A percentile compares a stretch with the other conserved stretches of the same genome.
phyloP scores from a whole-genome alignment of 1,284 basidiomycete species.

The Singerocomus inundabilis region DNA sequence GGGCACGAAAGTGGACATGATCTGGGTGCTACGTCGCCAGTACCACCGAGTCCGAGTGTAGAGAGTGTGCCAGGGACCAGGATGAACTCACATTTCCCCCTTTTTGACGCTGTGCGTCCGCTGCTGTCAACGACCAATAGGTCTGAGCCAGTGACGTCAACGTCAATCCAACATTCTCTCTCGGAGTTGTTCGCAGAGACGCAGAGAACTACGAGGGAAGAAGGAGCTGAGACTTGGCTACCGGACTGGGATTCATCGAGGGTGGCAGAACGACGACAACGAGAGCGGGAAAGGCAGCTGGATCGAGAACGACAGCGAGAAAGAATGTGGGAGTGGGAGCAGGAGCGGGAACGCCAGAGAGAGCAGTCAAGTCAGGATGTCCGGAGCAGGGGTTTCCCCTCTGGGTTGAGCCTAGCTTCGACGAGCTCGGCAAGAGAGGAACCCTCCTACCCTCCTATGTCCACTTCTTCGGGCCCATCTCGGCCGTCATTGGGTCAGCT shows the following conservation, averaged over 20 bases:
- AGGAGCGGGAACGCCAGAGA: conserved; percentile 21
- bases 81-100: conserved; percentile 8
- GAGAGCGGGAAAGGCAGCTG: conserved; percentile 13
- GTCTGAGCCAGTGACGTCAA: conserved; percentile 7
- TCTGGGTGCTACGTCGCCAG: conserved; percentile 14
- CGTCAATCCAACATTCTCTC: conserved; percentile 23
- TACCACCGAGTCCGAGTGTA: conserved; percentile 13
- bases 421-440: conserved; percentile 23
- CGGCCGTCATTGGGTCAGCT: conserved; percentile 10
- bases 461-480: neutral
- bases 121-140: conserved; percentile 4
- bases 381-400: conserved; percentile 17
- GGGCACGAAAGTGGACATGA: conserved; percentile 17
- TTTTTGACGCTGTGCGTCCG: conserved; percentile 1
- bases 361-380: conserved; percentile 17
- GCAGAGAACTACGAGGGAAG: conserved; percentile 10
- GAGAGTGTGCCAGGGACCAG: conserved; percentile 15
- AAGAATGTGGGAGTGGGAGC: conserved; percentile 24
- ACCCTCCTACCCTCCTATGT: conserved; percentile 3
- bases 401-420: conserved; percentile 15
- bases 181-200: conserved; percentile 27
- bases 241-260: conserved; percentile 20
- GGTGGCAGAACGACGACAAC: conserved; percentile 8
- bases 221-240: conserved; percentile 16
- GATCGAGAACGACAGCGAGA: conserved; percentile 16